Evolutionary conservation across 352 stramenopile genomes (phyloP), one percentile per base, ranked within the genome.

Genomic region (Pythium myriotylum): DNA sequence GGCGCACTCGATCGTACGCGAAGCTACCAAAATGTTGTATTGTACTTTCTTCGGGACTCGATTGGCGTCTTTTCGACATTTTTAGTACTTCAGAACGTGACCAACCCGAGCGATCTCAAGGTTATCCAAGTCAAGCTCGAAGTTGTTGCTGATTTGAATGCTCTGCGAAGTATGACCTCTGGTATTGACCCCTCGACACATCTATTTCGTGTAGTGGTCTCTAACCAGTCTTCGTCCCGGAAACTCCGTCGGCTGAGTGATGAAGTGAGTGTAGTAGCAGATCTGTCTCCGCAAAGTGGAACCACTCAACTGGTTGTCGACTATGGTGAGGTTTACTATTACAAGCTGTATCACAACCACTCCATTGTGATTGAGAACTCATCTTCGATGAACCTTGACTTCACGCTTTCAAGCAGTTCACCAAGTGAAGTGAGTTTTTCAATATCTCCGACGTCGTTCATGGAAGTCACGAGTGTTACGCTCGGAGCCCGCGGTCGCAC

Each of bases 291-390:
- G 35, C 32, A 17, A 23, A 24, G 2, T 19, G 26, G 7, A 12
- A 16, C 33, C 9, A 33, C 24, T 24, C 54, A 62, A 29, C 65
- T 94, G 9, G 72, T 86, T 45, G 89, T 95, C 32, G 86, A 95
- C 59, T 93, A 89, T 68, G 88, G 80, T 24, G 84, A 95, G 48
- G 83, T 95, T 3, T 95, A 92, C 59, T 95, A 94, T 53, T 76
- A 94, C 78, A 94, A 95, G 58, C 61, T 94, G 3, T 95, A 95
- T 51, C 86, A 94, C 58, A 95, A 95, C 49, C 86, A 95, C 72
- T 95, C 86, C 29, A 91, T 95, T 32, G 80, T 95, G 65, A 86
- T 95, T 19, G 86, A 95, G 55, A 95, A 95, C 46, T 87, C 84
- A 22, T 94, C 84, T 22, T 78, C 80, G n/a, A 63, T 95, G 62